These are phyloP conservation scores for Cladosporium velox DNA, from an alignment of 2,329 filamentous ascomycete genomes.

Conservation along the genomic window DNA sequence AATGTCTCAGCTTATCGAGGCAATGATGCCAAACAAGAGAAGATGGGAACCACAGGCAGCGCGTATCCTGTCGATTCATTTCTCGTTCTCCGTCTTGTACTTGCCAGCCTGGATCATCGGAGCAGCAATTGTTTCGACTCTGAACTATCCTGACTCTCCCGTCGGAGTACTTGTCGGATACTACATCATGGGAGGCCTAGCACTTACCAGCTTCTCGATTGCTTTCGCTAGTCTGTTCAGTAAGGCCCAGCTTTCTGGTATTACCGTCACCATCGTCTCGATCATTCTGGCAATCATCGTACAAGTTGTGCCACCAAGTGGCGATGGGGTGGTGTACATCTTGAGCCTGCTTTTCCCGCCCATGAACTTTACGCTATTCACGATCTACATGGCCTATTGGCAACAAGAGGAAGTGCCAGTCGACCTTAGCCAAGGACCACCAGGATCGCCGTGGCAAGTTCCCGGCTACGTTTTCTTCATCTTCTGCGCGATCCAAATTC, in stretches of 20 bases:
- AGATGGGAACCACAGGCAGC: conserved; percentile 77
- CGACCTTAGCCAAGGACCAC: conserved; percentile 63
- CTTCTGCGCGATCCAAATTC: conserved; percentile 74
- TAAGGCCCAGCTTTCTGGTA: conserved; percentile 84
- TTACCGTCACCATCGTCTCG: conserved; percentile 70
- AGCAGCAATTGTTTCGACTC: conserved; percentile 65
- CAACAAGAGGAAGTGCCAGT: conserved; percentile 63
- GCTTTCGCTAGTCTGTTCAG: conserved; percentile 82
- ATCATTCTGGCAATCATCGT: conserved; percentile 79
- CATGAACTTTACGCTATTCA: conserved; percentile 85
- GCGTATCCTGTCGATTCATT: conserved; percentile 75
- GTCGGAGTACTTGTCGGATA: conserved; percentile 55
- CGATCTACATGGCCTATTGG: conserved; percentile 75
- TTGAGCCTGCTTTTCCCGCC: conserved; percentile 79
- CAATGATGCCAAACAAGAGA: conserved; percentile 79
- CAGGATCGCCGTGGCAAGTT: conserved; percentile 60
- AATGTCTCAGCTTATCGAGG: conserved; percentile 85
- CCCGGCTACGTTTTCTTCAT: conserved; percentile 77
- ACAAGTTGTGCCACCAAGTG: conserved; percentile 67
- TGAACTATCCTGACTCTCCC: conserved; percentile 53
- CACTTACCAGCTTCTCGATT: conserved; percentile 77
- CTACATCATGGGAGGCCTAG: conserved; percentile 73
- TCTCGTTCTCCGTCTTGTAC: conserved; percentile 79
- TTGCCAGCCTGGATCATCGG: conserved; percentile 80
- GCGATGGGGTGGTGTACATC: conserved; percentile 65